Conservation (phyloP, 805 yeast species). For the Zygoascus bituminiphila region DNA sequence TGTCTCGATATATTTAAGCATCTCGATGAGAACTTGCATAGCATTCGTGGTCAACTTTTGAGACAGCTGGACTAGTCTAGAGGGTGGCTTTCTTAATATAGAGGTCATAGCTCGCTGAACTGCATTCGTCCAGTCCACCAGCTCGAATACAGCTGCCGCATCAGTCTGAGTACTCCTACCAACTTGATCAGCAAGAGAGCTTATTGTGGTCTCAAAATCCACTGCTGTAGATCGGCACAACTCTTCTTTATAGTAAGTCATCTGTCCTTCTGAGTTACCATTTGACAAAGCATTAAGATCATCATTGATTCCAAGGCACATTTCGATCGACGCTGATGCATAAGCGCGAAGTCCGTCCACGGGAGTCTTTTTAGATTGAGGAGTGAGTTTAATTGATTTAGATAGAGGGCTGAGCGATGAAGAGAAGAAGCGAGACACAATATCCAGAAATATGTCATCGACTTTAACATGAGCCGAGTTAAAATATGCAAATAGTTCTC, state of each 20-base stretch:
- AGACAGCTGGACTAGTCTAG: constrained; percentile 16
- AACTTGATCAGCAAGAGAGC: constrained; percentile 33
- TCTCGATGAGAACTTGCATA: constrained; percentile 42
- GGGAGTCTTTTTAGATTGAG: constrained; percentile 2
- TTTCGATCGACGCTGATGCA: constrained; percentile 43
- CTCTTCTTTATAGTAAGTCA: constrained; percentile 24
- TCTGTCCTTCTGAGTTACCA: constrained; percentile 27
- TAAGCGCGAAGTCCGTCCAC: constrained; percentile 27
- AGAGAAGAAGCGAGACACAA: constrained; percentile 15
- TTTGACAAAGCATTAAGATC: constrained; percentile 38
- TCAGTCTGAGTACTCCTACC: constrained; percentile 38
- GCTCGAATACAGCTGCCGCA: constrained; percentile 49
- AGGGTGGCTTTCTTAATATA: constrained; percentile 19
- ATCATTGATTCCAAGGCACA: constrained; percentile 43
- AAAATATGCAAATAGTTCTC: constrained; percentile 40
- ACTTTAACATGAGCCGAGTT: constrained; percentile 23
- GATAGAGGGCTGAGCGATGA: constrained; percentile 14
- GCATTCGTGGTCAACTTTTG: constrained; percentile 20
- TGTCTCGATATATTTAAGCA: constrained; percentile 47
- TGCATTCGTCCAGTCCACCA: constrained; percentile 41
- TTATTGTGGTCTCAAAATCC: constrained; percentile 34
- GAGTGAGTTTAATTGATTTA: constrained; percentile 9
- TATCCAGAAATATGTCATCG: constrained; percentile 18
- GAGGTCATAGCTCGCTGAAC: constrained; percentile 29
- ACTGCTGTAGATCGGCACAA: constrained; percentile 32